Evolutionary conservation across 495 filamentous ascomycete species (phyloP), one percentile per base, ranked within the genome.

Genomic region (Chaetomium tenue): DNA sequence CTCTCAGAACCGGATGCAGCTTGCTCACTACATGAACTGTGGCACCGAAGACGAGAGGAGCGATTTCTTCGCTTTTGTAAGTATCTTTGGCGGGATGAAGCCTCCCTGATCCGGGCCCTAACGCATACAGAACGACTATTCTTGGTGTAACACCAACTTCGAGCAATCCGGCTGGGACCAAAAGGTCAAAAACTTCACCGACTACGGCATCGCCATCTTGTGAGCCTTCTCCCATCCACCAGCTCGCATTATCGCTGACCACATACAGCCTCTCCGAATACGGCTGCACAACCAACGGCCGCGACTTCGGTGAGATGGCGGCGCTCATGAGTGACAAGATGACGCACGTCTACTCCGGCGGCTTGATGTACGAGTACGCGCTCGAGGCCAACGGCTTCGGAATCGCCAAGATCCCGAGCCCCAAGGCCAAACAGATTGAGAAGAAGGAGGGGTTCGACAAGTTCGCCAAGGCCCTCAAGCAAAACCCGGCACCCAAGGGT

Each of bases 351-450:
- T 98, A 96, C 86, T 97, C 93, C 55, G 94, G 94, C 71, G 94
- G 94, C 72, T 86, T 98, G 52, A 90, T 97, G 72, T 98, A 98
- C 81, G 93, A 98, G 78, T 98, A 97, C 83, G 87, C 88, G 61
- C 79, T 91, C 76, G 93, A 95, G 76, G 76, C 77, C 55, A 89
- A 85, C 82, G 77, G 81, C 55, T 97, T 86, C 79, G 94, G 94
- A 65, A 86, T 98, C 47, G 91, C 92, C 71, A 74, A 83, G 54
- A 83, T 98, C 74, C 72, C 77, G 66, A 84, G 85, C 67, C 74
- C 75, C 65, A 66, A 68, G 23, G 74, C 67, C 22, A 71, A 69
- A 46, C 28, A 58, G 30, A 71, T 71, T 58, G 44, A 42, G 16
- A 67, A 74, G 66, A 61, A 71, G 18, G 9, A 53, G 61, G 70